Evolutionary conservation across 176 grass and related monocot species (phyloP), one percentile per base, ranked within the genome.

Genomic region (Lolium rigidum): DNA sequence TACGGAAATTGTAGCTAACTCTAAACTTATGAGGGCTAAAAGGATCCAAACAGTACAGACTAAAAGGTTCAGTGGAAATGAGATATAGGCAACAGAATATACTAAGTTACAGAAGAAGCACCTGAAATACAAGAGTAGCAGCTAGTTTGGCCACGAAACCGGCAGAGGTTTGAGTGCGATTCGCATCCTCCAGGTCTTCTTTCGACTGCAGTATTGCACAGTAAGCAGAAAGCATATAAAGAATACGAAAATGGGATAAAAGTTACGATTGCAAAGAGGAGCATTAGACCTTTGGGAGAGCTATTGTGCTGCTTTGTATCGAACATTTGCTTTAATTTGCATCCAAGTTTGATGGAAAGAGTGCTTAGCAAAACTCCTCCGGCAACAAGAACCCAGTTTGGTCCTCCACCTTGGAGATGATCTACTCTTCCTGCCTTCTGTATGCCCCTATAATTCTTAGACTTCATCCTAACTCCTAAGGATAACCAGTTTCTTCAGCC

Each of bases 371-470:
- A 80, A 87, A 91, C 88, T 70, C 90, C 93, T 11, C 91, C 96
- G 20, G 87, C 86, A 91, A 98, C 83, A 94, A 98, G 83, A 74
- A 94, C 82, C 96, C 96, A 98, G 91, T 88, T 98, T 85, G 96
- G 88, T 77, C 93, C 88, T 85, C 89, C 91, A 54, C 88, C 81
- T 94, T 92, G 91, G 85, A 76, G 39, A 91, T 88, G 71, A 44
- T 82, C 92, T 72, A 55, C 65, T 47, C 85, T 95, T 75, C 85
- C 71, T 9, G 84, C 61, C 76, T 89, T 94, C 74, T 92, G 89
- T 76, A 92, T 91, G 74, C 90, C 80, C 67, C 91, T 87, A 58
- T 90, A 89, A 58, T 83, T 77, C 63, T 94, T 95, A 14, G 86
- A 89, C 91, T 85, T 92, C 92, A 94, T 95, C 75, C 84, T 87